Evolutionary conservation across 2,329 filamentous ascomycete species (phyloP).

Genomic region (Thielaviopsis euricoi): DNA sequence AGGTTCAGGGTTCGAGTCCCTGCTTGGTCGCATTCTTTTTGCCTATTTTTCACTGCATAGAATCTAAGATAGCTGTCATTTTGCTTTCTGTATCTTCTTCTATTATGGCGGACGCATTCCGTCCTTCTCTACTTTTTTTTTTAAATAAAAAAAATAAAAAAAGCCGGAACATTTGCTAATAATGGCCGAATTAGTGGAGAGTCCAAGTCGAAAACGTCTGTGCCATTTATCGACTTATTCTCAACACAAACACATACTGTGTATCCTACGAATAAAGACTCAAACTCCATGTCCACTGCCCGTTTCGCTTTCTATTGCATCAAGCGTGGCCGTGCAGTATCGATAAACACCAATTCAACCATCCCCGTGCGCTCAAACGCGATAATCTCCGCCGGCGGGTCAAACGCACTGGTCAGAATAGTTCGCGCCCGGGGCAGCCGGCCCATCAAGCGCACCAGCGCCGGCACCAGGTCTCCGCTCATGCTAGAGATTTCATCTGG

Average conservation of each 20-base stretch:
- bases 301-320: background rate
- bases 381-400: constrained; percentile 8
- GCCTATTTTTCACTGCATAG: background rate
- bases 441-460: constrained; percentile 1
- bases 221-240: no score
- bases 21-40: constrained; percentile 10
- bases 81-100: no score
- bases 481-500: constrained; percentile 6
- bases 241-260: no score
- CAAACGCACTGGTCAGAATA: constrained; percentile 10
- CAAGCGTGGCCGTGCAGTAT: background rate
- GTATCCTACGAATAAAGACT: no score
- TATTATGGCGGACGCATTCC: no score
- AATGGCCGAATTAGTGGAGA: no score
- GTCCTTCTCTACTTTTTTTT: no score
- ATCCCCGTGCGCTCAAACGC: background rate
- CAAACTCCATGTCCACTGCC: no score
- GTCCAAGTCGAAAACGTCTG: no score
- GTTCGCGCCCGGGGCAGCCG: background rate
- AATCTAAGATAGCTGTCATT: no score
- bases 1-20: constrained; percentile 11
- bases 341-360: constrained; percentile 1
- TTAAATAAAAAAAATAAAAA: no score
- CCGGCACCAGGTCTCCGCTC: constrained; percentile 2
- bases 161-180: no score